These are phyloP conservation scores for Penicillium expansum DNA, from an alignment of 2,329 filamentous ascomycete species.

Conservation along the genomic window DNA sequence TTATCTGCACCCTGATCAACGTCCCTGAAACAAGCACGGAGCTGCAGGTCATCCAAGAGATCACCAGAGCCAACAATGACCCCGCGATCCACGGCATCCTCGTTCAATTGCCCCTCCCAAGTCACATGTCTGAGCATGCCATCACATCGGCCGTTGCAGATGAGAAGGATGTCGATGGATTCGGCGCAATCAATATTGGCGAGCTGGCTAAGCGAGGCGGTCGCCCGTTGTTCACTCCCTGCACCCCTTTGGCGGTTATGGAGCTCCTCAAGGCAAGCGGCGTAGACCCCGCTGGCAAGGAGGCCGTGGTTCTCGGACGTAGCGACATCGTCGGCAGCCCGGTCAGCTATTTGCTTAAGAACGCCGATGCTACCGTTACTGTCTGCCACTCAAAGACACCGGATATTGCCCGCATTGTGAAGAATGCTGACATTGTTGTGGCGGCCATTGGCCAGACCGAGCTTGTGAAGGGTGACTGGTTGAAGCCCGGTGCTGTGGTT, in stretches of 20 bases:
- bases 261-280: slow-evolving; percentile 80
- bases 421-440: slow-evolving; percentile 82
- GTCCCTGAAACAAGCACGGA: slow-evolving; percentile 79
- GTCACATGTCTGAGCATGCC: slow-evolving; percentile 83
- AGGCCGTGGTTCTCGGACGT: slow-evolving; percentile 88
- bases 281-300: slow-evolving; percentile 80
- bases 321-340: slow-evolving; percentile 98
- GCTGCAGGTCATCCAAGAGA: slow-evolving; percentile 78
- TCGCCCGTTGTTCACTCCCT: slow-evolving; percentile 83
- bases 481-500: slow-evolving; percentile 91
- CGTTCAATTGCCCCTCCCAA: slow-evolving; percentile 87
- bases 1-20: slow-evolving; percentile 80
- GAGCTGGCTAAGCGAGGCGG: slow-evolving; percentile 95
- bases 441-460: slow-evolving; percentile 84
- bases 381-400: slow-evolving; percentile 89
- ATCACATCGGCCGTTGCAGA: slow-evolving; percentile 87
- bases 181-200: slow-evolving; percentile 90
- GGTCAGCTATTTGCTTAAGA: slow-evolving; percentile 91
- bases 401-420: slow-evolving; percentile 69
- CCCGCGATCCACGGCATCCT: slow-evolving; percentile 83
- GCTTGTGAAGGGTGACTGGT: slow-evolving; percentile 91
- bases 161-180: slow-evolving; percentile 97
- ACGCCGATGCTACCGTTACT: slow-evolving; percentile 94
- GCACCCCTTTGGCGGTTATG: slow-evolving; percentile 98
- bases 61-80: slow-evolving; percentile 82